Percentiles rank a stretch among this genome's conserved stretches.
Conservation (phyloP, 805 yeast species). For the Zygoascus flipseniorum region DNA sequence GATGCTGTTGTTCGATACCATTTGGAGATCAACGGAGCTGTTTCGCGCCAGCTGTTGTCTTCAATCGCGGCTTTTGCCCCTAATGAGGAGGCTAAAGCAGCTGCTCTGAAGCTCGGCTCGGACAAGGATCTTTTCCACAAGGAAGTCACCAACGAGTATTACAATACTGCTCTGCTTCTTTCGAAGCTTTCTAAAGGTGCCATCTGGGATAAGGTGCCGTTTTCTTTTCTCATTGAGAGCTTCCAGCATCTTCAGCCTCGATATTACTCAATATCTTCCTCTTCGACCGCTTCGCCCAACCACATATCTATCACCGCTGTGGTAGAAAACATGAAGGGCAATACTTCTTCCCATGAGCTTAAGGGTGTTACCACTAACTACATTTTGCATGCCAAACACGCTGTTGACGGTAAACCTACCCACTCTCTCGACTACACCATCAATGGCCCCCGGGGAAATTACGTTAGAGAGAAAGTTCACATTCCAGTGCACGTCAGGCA, state of each 20-base stretch:
- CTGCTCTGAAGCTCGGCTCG: constrained; percentile 45
- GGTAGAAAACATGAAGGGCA: constrained; percentile 55
- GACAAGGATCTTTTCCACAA: constrained; percentile 63
- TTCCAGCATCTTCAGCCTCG: constrained; percentile 83
- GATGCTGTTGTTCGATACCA: constrained; percentile 80
- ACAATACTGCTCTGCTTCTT: constrained; percentile 71
- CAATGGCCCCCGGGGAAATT: constrained; percentile 71
- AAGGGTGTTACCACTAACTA: constrained; percentile 90
- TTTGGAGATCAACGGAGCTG: constrained; percentile 85
- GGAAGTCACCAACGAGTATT: constrained; percentile 51
- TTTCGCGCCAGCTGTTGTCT: constrained; percentile 78
- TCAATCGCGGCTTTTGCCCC: constrained; percentile 81
- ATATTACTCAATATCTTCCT: constrained; percentile 91
- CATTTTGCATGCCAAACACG: constrained; percentile 59
- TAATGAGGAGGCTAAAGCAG: constrained; percentile 41
- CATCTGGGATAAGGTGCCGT: constrained; percentile 74
- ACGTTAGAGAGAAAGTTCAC: constrained; percentile 34
- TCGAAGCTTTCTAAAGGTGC: constrained; percentile 49
- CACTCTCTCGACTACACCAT: constrained; percentile 46
- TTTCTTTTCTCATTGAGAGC: constrained; percentile 74
- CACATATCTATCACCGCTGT: constrained; percentile 82
- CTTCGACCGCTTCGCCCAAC: constrained; percentile 67
- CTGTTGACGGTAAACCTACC: constrained; percentile 38
- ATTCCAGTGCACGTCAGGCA: constrained; percentile 90
- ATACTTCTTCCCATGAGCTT: constrained; percentile 33